phyloP scores from a whole-genome alignment of 1,139 yeast genomes.

The Candida sojae region DNA sequence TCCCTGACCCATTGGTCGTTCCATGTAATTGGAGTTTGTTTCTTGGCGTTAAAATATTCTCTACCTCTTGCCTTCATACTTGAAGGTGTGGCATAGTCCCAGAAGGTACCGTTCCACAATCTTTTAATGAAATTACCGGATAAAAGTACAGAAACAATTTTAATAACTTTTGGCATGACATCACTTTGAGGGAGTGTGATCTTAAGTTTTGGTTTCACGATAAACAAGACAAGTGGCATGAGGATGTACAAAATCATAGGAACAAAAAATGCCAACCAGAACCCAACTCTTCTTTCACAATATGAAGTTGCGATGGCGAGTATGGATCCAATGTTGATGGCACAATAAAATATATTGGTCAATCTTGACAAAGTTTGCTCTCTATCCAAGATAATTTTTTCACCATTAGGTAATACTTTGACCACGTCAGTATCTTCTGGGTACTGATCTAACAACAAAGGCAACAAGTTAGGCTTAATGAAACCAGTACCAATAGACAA shows the following conservation, averaged over 20 bases:
- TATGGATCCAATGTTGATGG: constrained; percentile 64
- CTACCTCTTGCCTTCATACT: constrained; percentile 48
- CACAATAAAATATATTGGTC: constrained; percentile 67
- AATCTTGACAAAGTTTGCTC: constrained; percentile 71
- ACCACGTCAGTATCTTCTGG: constrained; percentile 58
- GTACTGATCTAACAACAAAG: constrained; percentile 55
- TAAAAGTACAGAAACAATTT: constrained; percentile 34
- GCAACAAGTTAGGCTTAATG: constrained; percentile 53
- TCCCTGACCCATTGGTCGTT: constrained; percentile 63
- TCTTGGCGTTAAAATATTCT: constrained; percentile 26
- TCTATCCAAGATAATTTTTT: constrained; percentile 70
- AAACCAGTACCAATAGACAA: constrained; percentile 50
- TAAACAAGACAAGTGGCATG: constrained; percentile 47
- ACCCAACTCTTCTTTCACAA: constrained; percentile 67
- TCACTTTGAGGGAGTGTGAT: constrained; percentile 49
- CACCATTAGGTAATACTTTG: constrained; percentile 59
- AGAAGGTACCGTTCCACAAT: constrained; percentile 37
- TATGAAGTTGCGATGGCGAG: constrained; percentile 79
- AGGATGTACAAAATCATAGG: constrained; percentile 54
- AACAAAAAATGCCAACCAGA: constrained; percentile 72
- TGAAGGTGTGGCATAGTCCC: constrained; percentile 59
- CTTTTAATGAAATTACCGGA: constrained; percentile 22
- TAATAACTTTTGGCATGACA: constrained; percentile 36
- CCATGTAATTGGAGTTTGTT: constrained; percentile 43
- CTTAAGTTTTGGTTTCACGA: constrained; percentile 38